Base-by-base conservation (phyloP, 768 basidiomycete genomes). In the Tulasnella sp. region DNA sequence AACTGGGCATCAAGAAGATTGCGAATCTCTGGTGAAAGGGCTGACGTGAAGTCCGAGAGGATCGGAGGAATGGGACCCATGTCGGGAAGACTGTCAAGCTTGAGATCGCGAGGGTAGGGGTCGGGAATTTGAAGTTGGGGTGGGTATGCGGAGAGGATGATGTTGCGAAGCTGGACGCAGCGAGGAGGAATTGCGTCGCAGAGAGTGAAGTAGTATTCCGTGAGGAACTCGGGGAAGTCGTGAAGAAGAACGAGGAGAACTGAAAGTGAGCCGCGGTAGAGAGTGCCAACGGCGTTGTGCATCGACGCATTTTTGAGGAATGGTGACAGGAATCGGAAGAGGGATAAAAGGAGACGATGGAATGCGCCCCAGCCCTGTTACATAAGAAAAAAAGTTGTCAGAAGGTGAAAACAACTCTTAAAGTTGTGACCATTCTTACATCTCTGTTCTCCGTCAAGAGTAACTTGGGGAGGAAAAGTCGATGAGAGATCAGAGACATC, bases 211-310 rank as follows among this genome's bases (percentile, higher is more conserved):
- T 98, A 97, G 85, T 97, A 96, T 87, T 97, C 96, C 85, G 93
- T 95, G 81, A 99, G 89, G 89, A 99, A 99, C 81, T 98, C 98
- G 76, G 98, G 98, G 89, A 99, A 99, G 87, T 99, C 98, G 86
- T 99, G 97, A 28, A 99, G 91, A 76, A 99, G 92, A 80, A 99
- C 96, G 73, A 99, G 90, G 74, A 99, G 91, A 42, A 99, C 90
- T 48, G 97, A 92, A 72, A 98, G 89, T 31, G 96, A 91, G 31
- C 96, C 98, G 64, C 95, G 92, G 88, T 97, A 98, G 64, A 99
- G 90, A 82, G 95, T 93, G 64, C 94, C 90, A 31, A 94, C 93
- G 6, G 96, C 92, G 34, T 90, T 89, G 82, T 93, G 91, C 64
- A 99, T 89, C 83, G 94, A 92, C 18, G 93, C 91, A 44, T 93